Conservation (phyloP, 2,329 filamentous ascomycete genomes). For the Epichloe brachyelytri region DNA sequence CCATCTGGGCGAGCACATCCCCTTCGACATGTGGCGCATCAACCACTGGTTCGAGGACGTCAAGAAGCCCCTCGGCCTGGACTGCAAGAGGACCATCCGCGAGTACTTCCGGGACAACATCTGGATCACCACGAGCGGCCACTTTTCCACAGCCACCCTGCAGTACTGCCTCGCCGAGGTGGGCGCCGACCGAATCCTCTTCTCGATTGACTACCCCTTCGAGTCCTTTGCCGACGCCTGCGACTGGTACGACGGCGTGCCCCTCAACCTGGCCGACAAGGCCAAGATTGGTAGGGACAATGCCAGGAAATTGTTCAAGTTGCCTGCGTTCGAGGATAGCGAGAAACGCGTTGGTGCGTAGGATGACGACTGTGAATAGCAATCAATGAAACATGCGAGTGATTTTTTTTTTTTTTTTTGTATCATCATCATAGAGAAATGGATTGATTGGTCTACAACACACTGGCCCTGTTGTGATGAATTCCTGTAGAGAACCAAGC, state of each 20-base stretch:
- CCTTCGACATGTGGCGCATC: slow-evolving; percentile 36
- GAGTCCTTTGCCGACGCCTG: slow-evolving; percentile 31
- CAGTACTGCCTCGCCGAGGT: slow-evolving; percentile 36
- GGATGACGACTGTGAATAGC: background rate
- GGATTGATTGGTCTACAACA: no score
- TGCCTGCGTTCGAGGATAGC: slow-evolving; percentile 21
- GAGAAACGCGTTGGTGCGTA: slow-evolving; percentile 4
- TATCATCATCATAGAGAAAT: no score
- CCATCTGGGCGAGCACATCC: slow-evolving; percentile 35
- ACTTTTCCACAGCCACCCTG: slow-evolving; percentile 40
- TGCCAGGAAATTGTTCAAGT: slow-evolving; percentile 28
- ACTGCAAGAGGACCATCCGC: slow-evolving; percentile 34
- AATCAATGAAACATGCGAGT: no score
- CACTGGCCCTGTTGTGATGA: no score
- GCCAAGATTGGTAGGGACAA: slow-evolving; percentile 30
- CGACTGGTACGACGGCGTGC: slow-evolving; percentile 26
- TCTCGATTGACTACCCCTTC: slow-evolving; percentile 40
- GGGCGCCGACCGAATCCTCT: slow-evolving; percentile 36
- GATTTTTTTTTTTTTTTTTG: no score
- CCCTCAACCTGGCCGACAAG: slow-evolving; percentile 21
- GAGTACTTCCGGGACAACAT: slow-evolving; percentile 43
- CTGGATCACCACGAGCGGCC: slow-evolving; percentile 43
- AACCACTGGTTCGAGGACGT: slow-evolving; percentile 44
- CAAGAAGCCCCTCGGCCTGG: slow-evolving; percentile 35
- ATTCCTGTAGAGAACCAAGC: no score